Base-by-base conservation (phyloP, 2,329 filamentous ascomycete species). In the Hypoxylon sp. region DNA sequence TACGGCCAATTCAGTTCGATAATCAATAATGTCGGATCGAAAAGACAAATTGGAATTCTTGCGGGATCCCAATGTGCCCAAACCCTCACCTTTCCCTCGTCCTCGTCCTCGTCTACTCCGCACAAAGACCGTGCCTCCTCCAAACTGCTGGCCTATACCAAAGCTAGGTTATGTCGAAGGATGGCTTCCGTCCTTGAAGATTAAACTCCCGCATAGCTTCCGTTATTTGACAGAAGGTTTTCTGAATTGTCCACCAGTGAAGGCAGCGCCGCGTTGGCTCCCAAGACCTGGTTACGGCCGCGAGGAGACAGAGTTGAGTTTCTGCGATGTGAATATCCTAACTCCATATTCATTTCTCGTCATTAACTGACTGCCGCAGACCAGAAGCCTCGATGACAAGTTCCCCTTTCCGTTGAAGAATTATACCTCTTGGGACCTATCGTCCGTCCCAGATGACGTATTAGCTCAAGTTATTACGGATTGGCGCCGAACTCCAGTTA, bases 401-500 rank as follows among this genome's bases (percentile, higher is more conserved):
- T 69, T 60, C 41, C 46, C 56, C 3, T 69, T 51, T 41, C 63
- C 63, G 3, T 17, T 69, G 10, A 17, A 23, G 25, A 19, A 11
- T 1, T 50, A 46, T 19, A 46, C n/a, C 2, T 17, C 10, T 19
- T 4, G 34, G 23, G 38, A 60, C 14, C 5, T 60, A 9, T 9
- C 13, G 11, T 10, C n/a, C 14, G 49, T 65, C 3, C 49, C 53
- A 11, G 34, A 52, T 4, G 1, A 50, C 2, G 11, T 34, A 2
- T 60, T 59, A 13, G 41, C 46, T 1, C 1, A 28, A 9, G 59
- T 67, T 10, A 38, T 61, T 25, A 38, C 45, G 9, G 50, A 69
- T 32, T 30, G 25, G 45, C 19, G 25, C 17, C 67, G 59, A 25
- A 60, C 36, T 28, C 59, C 51, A n/a, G 25, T 60, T 17, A 9